phyloP scores from a whole-genome alignment of 805 yeast species.

The Saccharomyces kudriavzevii region DNA sequence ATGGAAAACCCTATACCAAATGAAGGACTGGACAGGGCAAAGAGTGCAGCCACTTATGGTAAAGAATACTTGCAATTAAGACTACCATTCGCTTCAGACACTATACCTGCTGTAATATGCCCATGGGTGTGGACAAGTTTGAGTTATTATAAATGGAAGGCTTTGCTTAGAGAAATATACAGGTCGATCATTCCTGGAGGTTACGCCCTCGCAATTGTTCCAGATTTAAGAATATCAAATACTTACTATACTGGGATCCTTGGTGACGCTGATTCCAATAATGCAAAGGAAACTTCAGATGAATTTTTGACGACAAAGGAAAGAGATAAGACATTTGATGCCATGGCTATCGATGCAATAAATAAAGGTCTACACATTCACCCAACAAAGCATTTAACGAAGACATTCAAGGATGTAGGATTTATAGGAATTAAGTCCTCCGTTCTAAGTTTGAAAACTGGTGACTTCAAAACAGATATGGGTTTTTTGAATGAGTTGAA shows the following conservation, averaged over 20 bases:
- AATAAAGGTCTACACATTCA: slow-evolving; percentile 20
- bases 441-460: slow-evolving; percentile 20
- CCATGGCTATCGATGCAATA: slow-evolving; percentile 21
- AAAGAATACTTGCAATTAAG: slow-evolving; percentile 18
- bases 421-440: slow-evolving; percentile 24
- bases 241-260: background rate
- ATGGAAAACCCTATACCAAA: background rate
- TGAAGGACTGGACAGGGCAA: background rate
- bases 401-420: slow-evolving; percentile 22
- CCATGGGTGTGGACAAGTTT: slow-evolving; percentile 25
- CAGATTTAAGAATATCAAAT: slow-evolving; percentile 20
- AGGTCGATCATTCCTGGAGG: slow-evolving; percentile 28
- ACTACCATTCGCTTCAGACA: slow-evolving; percentile 21
- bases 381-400: slow-evolving; percentile 23
- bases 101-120: slow-evolving; percentile 22
- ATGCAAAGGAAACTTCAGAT: background rate
- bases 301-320: slow-evolving; percentile 18
- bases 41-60: slow-evolving; percentile 12
- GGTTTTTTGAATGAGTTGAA: slow-evolving; percentile 25
- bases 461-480: slow-evolving; percentile 24
- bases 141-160: slow-evolving; percentile 23
- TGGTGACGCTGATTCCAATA: slow-evolving; percentile 1
- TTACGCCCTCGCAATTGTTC: slow-evolving; percentile 15
- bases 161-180: slow-evolving; percentile 20
- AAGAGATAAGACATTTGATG: slow-evolving; percentile 17